phyloP scores from a whole-genome alignment of 2,329 filamentous ascomycete species.

The Fusarium austroafricanum region DNA sequence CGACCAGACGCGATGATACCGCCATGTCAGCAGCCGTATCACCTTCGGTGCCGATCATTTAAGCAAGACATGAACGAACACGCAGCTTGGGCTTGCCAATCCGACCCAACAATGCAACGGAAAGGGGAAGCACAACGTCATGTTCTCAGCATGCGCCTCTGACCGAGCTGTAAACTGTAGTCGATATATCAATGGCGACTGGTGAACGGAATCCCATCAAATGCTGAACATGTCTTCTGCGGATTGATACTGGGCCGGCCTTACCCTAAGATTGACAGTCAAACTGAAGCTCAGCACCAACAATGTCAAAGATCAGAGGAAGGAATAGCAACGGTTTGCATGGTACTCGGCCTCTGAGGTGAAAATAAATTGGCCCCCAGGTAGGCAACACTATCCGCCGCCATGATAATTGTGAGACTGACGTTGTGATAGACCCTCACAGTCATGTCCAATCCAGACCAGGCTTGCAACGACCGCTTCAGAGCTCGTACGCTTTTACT shows the following conservation, averaged over 20 bases:
- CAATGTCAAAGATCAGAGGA: slow-evolving; percentile 67
- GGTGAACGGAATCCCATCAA: slow-evolving; percentile 21
- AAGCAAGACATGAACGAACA: slow-evolving; percentile 33
- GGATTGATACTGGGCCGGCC: slow-evolving; percentile 67
- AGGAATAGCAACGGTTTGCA: slow-evolving; percentile 75
- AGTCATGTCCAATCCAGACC: slow-evolving; percentile 71
- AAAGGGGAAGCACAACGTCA: slow-evolving; percentile 23
- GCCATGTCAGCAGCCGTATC: slow-evolving; percentile 28
- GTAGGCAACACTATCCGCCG: slow-evolving; percentile 49
- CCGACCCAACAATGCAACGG: slow-evolving; percentile 39
- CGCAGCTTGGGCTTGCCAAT: slow-evolving; percentile 29
- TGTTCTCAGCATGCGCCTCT: slow-evolving; percentile 30
- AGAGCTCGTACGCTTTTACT: too few relatives aligned
- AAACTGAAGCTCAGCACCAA: slow-evolving; percentile 71
- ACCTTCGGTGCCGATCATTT: slow-evolving; percentile 37
- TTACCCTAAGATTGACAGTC: background rate
- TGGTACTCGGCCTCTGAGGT: slow-evolving; percentile 63
- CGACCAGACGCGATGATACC: slow-evolving; percentile 20
- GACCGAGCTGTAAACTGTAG: slow-evolving; percentile 68
- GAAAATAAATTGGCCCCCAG: slow-evolving; percentile 57
- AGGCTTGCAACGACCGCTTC: slow-evolving; percentile 71
- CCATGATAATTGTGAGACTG: slow-evolving; percentile 69
- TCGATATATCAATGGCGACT: slow-evolving; percentile 65
- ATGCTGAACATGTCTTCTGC: slow-evolving; percentile 77
- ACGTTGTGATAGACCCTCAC: slow-evolving; percentile 57